Base-by-base conservation (phyloP, 148 eudicot species). In the Amaranthus palmeri region DNA sequence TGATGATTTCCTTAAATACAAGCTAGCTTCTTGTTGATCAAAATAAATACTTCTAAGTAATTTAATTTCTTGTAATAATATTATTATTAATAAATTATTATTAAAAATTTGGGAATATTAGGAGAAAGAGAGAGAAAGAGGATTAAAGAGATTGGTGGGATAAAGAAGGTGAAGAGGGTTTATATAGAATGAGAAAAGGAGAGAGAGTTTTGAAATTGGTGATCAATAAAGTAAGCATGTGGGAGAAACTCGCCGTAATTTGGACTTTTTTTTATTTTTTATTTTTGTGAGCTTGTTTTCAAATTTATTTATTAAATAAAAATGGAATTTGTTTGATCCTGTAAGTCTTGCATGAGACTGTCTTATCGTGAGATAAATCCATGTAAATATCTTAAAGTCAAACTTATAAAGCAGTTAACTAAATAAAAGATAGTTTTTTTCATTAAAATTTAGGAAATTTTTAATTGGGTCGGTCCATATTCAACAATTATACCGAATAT, bases 171-270 rank as follows among this genome's bases (percentile, higher is more conserved):
- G 78, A 60, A 77, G 25, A 83, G 81, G 85, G 50, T 77, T 86
- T 90, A 79, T 86, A 90, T 85, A 90, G 92, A 47, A 43, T 46
- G 78, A 62, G 55, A 5, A 51, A 42, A 68, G 10, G 12, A 14
- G 25, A 64, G 15, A 54, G 67, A 49, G 48, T 64, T 60, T 79
- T 79, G 77, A 83, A 81, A 86, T 77, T 74, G 55, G 74, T 45
- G 77, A 72, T 47, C 17, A 13, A 15, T 13, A 75, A 76, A 79
- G 75, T 65, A 61, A 75, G 75, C 86, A 80, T 86, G 83, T 88
- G 88, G 70, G 75, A 76, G 83, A 82, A 72, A 75, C 67, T 75
- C 69, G 95, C 95, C 95, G 97, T 90, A 92, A 92, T 82, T 49
- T 74, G 68, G 70, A 80, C 65, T 70, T 65, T 58, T 11, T 71